A percentile compares a stretch with the other conserved stretches of the same genome.
These are phyloP conservation scores for Tylopilus intermedius DNA, from an alignment of 768 basidiomycete species.

Conservation along the genomic window DNA sequence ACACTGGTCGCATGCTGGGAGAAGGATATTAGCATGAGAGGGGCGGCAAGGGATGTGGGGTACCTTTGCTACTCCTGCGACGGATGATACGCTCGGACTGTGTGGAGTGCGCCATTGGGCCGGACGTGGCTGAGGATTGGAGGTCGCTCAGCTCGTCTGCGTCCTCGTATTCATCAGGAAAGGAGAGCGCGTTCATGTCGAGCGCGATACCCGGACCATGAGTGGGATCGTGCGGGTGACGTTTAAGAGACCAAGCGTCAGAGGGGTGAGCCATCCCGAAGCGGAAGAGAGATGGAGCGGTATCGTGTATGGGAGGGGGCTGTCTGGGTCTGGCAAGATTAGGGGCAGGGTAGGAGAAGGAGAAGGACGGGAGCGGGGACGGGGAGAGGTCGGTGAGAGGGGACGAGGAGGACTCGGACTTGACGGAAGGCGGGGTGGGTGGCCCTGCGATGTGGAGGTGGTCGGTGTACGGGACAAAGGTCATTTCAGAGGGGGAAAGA, in stretches of 20 bases:
- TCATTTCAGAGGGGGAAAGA: conserved; percentile 11
- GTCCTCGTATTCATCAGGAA: conserved; percentile 63
- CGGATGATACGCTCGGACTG: conserved; percentile 51
- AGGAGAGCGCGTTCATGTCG: conserved; percentile 36
- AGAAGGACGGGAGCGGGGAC: conserved; percentile 17
- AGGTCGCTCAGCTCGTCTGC: conserved; percentile 49
- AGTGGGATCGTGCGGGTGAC: conserved; percentile 3
- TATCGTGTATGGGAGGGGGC: background rate
- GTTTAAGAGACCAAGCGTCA: conserved; percentile 26
- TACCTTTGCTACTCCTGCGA: conserved; percentile 75
- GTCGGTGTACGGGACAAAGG: conserved; percentile 24
- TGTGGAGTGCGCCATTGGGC: conserved; percentile 16
- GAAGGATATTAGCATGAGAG: background rate
- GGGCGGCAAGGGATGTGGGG: conserved; percentile 10
- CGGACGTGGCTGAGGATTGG: conserved; percentile 23
- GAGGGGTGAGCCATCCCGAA: conserved; percentile 25
- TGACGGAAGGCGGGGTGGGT: conserved; percentile 19
- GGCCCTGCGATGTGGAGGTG: conserved; percentile 8
- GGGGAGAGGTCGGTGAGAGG: conserved; percentile 21
- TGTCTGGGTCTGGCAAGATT: background rate
- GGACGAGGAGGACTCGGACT: conserved; percentile 27
- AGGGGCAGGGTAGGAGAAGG: conserved; percentile 19
- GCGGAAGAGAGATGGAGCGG: conserved; percentile 14
- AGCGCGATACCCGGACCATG: conserved; percentile 16
- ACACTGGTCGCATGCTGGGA: conserved; percentile 79